A percentile compares a stretch with the other conserved stretches of the same genome.
Conservation (phyloP, 768 basidiomycete species). For the Podaxis sp. region DNA sequence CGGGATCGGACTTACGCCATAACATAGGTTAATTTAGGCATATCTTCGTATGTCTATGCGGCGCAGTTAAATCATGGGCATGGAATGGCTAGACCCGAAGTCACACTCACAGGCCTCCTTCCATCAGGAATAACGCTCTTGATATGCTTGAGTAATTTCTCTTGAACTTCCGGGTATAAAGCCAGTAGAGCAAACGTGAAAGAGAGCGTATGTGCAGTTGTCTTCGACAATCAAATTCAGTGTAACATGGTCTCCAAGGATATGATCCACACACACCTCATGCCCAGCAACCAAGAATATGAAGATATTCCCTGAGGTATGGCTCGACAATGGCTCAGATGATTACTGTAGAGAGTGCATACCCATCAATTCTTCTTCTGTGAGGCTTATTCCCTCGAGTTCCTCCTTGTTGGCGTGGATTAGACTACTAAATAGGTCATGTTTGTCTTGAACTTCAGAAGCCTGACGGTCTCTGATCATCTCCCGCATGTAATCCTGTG, state of each 20-base stretch:
- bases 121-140: slow-evolving; percentile 31
- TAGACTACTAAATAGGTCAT: slow-evolving; percentile 55
- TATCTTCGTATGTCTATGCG: slow-evolving; percentile 39
- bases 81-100: neutral
- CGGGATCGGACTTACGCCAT: slow-evolving; percentile 32
- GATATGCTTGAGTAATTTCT: slow-evolving; percentile 35
- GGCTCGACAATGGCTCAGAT: neutral
- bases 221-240: slow-evolving; percentile 24
- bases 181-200: slow-evolving; percentile 42
- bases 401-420: slow-evolving; percentile 49
- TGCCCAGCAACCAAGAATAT: slow-evolving; percentile 62
- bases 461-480: slow-evolving; percentile 48
- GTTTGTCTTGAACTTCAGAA: slow-evolving; percentile 36
- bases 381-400: slow-evolving; percentile 32
- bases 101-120: slow-evolving; percentile 27
- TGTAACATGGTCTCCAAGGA: neutral
- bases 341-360: neutral
- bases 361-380: slow-evolving; percentile 45
- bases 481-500: slow-evolving; percentile 43
- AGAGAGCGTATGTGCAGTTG: slow-evolving; percentile 33
- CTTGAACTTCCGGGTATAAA: slow-evolving; percentile 36
- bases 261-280: slow-evolving; percentile 36
- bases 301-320: slow-evolving; percentile 41
- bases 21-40: slow-evolving; percentile 36
- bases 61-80: neutral